A percentile compares a stretch with the other conserved stretches of the same genome.
phyloP scores from a whole-genome alignment of 2,329 filamentous ascomycete genomes.

The Myotisia sp. region DNA sequence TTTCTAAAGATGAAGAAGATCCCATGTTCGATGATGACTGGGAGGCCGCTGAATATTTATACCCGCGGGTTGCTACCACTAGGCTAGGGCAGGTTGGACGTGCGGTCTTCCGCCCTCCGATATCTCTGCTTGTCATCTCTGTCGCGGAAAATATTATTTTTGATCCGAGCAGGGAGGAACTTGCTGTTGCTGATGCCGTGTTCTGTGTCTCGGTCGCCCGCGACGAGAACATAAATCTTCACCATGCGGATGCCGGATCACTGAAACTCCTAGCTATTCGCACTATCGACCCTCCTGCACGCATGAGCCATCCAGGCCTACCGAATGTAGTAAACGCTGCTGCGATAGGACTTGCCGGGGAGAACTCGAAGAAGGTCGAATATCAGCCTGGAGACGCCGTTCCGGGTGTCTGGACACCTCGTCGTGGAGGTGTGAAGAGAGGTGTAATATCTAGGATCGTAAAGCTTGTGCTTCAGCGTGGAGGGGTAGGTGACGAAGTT shows the following conservation, averaged over 20 bases:
- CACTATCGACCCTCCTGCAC: constrained; percentile 59
- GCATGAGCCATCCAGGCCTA: constrained; percentile 57
- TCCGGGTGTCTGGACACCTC: constrained; percentile 71
- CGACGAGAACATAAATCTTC: constrained; percentile 29
- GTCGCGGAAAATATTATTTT: constrained; percentile 84
- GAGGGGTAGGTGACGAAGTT: constrained; percentile 75
- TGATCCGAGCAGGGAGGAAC: constrained; percentile 79
- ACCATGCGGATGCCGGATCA: constrained; percentile 19
- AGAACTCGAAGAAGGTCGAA: constrained; percentile 23
- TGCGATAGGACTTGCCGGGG: constrained; percentile 28
- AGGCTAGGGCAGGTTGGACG: constrained; percentile 13
- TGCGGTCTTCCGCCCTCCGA: constrained; percentile 49
- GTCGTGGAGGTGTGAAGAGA: constrained; percentile 68
- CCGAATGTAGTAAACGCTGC: constrained; percentile 49
- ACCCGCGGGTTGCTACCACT: constrained; percentile 37
- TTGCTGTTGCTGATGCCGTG: constrained; percentile 80
- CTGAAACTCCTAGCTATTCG: constrained; percentile 54
- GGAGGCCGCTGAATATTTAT: constrained; percentile 68
- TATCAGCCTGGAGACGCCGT: constrained; percentile 30
- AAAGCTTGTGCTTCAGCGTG: constrained; percentile 58
- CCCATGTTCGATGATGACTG: constrained; percentile 97
- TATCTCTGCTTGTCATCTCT: constrained; percentile 80
- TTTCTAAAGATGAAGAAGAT: constrained; percentile 85
- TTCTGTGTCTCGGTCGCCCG: constrained; percentile 65
- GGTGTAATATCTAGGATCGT: constrained; percentile 59